Evolutionary conservation across 2,329 filamentous ascomycete genomes (phyloP), one percentile per base, ranked within the genome.

Genomic region (Ascochyta lentis): DNA sequence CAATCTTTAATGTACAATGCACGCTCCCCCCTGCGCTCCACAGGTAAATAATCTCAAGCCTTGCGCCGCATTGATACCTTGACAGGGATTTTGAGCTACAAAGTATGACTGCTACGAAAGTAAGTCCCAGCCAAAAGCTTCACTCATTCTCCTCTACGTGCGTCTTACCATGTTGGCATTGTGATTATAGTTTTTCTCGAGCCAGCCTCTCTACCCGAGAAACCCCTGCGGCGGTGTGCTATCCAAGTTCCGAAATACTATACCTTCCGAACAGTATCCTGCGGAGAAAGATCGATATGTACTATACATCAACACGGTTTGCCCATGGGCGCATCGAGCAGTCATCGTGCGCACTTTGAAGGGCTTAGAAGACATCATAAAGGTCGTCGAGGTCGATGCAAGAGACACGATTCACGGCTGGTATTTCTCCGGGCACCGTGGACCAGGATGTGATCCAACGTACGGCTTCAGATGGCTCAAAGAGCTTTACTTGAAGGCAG

Each of bases 401-500:
- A 60, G 64, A 46, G 69, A 73, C 45, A 40, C 59, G 16, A 54
- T 54, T 3, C 68, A 72, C 24, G 70, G 71, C 10, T 75, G 73
- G 73, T 71, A 61, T 29, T 75, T 75, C 49, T 67, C 64, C 3
- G 69, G 70, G 24, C 26, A 37, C 6, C 63, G 60, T 19, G 73
- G 73, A 0, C 70, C 69, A 16, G 58, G 60, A 4, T 48, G 49
- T 13, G 71, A 74, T 39, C 73, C 72, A 15, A 43, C 70, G 8
- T 65, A 69, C 38, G 71, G 72, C 46, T 63, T 67, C 67, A 56
- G 71, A 43, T 72, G 64, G 53, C 31, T 75, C 40, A 85, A 87
- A 51, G 80, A 95, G 44, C 73, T 96, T 38, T 96, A 96, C 78
- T 86, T 91, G 74, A 82, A 83, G 60, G 86, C 84, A 6, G 84